Conservation (phyloP, 2,329 filamentous ascomycete genomes). For the Neonectria coccinea region DNA sequence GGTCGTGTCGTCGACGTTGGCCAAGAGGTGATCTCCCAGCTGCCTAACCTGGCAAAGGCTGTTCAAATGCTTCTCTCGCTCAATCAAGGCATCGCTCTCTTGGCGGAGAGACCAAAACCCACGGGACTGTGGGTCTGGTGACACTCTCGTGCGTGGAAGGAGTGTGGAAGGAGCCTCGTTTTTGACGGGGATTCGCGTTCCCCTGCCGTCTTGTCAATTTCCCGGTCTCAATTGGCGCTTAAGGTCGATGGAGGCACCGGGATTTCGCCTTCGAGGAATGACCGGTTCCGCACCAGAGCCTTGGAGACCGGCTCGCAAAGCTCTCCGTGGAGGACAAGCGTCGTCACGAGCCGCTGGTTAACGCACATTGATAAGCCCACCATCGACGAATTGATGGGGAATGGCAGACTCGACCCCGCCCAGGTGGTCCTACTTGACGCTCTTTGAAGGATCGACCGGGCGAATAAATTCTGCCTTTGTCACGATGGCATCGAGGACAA, state of each 20-base stretch:
- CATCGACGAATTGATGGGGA: not conserved
- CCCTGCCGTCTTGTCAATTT: not conserved
- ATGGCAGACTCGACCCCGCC: not conserved
- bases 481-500: conserved; percentile 10
- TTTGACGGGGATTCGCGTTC: not conserved
- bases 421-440: not conserved
- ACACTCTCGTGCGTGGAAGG: not conserved
- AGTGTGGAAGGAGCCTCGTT: not conserved
- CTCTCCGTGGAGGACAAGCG: not conserved
- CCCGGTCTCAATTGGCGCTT: not conserved
- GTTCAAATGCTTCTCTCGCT: not conserved
- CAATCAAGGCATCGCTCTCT: not conserved
- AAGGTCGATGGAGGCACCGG: not conserved
- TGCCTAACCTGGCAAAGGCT: not conserved
- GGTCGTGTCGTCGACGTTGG: not conserved
- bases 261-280: not conserved
- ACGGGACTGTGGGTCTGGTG: not conserved
- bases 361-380: not conserved
- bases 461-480: conserved; percentile 17
- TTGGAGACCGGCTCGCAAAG: not conserved
- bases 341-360: too few species aligned
- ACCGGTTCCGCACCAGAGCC: not conserved
- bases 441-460: not conserved
- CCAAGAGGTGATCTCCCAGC: not conserved
- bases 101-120: not conserved